These are phyloP conservation scores for Myochromella boudieri DNA, from an alignment of 768 basidiomycete species.

Conservation along the genomic window DNA sequence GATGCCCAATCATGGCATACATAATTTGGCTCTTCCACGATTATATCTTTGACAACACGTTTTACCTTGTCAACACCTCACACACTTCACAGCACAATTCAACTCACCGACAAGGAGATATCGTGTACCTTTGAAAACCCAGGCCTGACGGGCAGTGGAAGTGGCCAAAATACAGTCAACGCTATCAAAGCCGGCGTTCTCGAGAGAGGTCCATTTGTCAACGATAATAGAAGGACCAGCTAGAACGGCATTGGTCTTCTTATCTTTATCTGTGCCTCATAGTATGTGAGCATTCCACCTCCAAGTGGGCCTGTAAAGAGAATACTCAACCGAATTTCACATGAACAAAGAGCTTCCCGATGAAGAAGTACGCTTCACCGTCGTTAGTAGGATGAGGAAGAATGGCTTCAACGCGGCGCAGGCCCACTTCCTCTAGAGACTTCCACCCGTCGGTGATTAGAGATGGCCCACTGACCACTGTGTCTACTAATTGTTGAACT, in stretches of 20 bases:
- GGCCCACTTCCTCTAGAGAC: not conserved
- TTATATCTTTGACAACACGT: not conserved
- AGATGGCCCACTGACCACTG: not conserved
- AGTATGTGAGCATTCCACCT: not conserved
- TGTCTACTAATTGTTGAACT: not conserved
- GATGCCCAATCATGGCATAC: not conserved
- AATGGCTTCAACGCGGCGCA: not conserved
- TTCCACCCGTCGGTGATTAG: not conserved
- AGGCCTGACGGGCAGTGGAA: not conserved
- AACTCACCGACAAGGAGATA: not conserved
- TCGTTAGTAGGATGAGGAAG: not conserved
- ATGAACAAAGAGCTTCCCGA: not conserved
- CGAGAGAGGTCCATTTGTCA: not conserved
- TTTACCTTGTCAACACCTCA: not conserved
- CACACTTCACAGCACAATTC: not conserved
- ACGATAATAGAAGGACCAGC: conserved; percentile 1
- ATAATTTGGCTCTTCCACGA: not conserved
- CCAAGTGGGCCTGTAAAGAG: not conserved
- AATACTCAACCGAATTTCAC: not conserved
- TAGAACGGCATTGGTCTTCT: not conserved
- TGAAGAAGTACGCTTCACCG: conserved; percentile 3
- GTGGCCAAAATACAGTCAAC: not conserved
- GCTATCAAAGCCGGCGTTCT: not conserved
- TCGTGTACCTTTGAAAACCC: not conserved
- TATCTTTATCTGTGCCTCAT: not conserved